Percentiles rank a stretch among this genome's conserved stretches.
These are phyloP conservation scores for Litchi chinensis DNA, from an alignment of 345 rosid species.

Conservation along the genomic window DNA sequence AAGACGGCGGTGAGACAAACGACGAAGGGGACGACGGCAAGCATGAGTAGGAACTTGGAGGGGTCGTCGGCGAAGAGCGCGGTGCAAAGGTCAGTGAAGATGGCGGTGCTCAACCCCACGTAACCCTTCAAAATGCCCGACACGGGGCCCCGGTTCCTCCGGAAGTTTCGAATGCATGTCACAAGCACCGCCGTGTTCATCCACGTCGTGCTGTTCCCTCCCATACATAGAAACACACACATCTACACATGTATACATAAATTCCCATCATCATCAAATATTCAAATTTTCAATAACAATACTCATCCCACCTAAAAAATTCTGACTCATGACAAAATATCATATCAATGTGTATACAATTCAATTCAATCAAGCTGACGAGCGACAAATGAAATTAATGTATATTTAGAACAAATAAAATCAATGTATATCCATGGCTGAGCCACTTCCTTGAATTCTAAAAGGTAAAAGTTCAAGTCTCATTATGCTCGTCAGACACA, in stretches of 20 bases:
- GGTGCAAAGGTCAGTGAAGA: constrained; percentile 84
- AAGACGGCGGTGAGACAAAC: constrained; percentile 79
- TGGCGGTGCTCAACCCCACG: constrained; percentile 89
- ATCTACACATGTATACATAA: constrained; percentile 15
- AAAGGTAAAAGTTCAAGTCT: too few species aligned
- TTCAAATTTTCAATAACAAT: not conserved
- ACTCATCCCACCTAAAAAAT: not conserved
- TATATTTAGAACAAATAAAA: too few species aligned
- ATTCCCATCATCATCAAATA: not conserved
- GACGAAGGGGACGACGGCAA: constrained; percentile 63
- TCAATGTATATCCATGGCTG: too few species aligned
- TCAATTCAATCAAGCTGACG: too few species aligned
- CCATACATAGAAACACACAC: constrained; percentile 87
- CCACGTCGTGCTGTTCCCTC: constrained; percentile 98
- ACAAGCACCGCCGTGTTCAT: constrained; percentile 96
- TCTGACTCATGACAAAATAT: too few species aligned
- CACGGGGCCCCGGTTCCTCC: constrained; percentile 86
- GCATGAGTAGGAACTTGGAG: constrained; percentile 64
- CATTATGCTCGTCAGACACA: too few species aligned
- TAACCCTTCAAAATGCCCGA: constrained; percentile 92
- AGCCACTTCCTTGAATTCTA: too few species aligned
- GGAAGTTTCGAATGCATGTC: constrained; percentile 86
- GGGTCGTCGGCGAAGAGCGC: constrained; percentile 75
- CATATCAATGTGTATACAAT: too few species aligned
- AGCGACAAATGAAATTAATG: too few species aligned